These are phyloP conservation scores for Coemansia sp. DNA, from an alignment of 192 early-diverging fungal genomes.

Conservation along the genomic window DNA sequence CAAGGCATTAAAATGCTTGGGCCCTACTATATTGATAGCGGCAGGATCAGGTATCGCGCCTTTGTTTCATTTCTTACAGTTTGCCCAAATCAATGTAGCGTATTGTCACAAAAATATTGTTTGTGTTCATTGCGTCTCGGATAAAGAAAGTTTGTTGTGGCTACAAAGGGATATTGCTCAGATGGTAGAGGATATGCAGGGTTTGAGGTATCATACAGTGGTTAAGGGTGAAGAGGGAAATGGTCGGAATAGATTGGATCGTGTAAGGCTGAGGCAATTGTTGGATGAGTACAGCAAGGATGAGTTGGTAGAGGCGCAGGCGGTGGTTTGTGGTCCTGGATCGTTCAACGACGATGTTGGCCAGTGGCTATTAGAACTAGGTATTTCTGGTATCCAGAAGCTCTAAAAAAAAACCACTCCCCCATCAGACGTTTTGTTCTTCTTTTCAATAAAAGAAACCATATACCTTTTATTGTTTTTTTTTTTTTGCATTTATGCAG, in stretches of 20 bases:
- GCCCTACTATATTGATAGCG: conserved; percentile 23
- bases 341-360: conserved; percentile 34
- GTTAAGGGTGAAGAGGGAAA: background rate
- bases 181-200: conserved; percentile 18
- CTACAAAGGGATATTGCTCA: background rate
- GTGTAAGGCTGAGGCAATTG: background rate
- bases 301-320: background rate
- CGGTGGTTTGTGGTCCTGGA: conserved; percentile 41
- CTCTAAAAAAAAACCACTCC: conserved; percentile 8
- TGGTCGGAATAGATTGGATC: background rate
- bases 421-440: no score
- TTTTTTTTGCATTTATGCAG: no score
- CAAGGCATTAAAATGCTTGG: background rate
- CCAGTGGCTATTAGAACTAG: conserved; percentile 18
- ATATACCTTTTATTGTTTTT: no score
- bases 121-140: conserved; percentile 27
- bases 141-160: conserved; percentile 32
- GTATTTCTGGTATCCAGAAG: conserved; percentile 13
- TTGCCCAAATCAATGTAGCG: conserved; percentile 22
- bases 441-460: no score
- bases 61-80: conserved; percentile 40
- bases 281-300: background rate
- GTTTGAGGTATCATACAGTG: conserved; percentile 17
- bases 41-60: conserved; percentile 49
- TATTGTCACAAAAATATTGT: conserved; percentile 23